These are phyloP conservation scores for Ceratocystis harringtonii DNA, from an alignment of 2,329 filamentous ascomycete species.

Conservation along the genomic window DNA sequence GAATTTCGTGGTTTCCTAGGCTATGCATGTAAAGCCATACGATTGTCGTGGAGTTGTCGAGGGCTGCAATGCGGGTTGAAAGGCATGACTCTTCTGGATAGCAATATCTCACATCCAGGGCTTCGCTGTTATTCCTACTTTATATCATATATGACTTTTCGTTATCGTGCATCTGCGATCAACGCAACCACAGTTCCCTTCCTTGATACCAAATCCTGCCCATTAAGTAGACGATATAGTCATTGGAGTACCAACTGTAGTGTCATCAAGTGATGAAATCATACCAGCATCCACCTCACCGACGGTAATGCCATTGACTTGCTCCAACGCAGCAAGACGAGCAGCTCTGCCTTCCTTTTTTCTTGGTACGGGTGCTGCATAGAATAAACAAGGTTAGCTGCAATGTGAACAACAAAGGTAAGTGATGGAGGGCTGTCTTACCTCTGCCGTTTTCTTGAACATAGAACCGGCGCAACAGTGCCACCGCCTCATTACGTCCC, in stretches of 20 bases:
- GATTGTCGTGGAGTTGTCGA: too few species aligned
- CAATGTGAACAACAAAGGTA: background rate
- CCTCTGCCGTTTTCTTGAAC: conserved; percentile 94
- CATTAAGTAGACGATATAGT: background rate
- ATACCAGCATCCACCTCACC: conserved; percentile 17
- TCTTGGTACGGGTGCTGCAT: conserved; percentile 17
- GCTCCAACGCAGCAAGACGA: conserved; percentile 17
- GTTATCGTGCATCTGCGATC: background rate
- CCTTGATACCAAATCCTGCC: background rate
- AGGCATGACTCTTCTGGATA: too few species aligned
- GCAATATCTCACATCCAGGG: too few species aligned
- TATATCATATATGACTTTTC: too few species aligned
- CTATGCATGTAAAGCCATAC: background rate
- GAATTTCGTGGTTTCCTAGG: too few species aligned
- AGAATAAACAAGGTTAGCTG: background rate
- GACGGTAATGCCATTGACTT: conserved; percentile 17
- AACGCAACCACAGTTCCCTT: background rate
- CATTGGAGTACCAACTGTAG: background rate
- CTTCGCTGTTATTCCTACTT: too few species aligned
- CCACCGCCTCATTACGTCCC: conserved; percentile 83
- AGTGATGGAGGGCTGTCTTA: conserved; percentile 26
- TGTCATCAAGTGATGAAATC: conserved; percentile 14
- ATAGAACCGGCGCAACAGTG: conserved; percentile 83
- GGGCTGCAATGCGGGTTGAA: too few species aligned
- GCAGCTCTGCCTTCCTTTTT: conserved; percentile 18